These are phyloP conservation scores for Tuber aestivum DNA, from an alignment of 495 filamentous ascomycete genomes.

Conservation along the genomic window DNA sequence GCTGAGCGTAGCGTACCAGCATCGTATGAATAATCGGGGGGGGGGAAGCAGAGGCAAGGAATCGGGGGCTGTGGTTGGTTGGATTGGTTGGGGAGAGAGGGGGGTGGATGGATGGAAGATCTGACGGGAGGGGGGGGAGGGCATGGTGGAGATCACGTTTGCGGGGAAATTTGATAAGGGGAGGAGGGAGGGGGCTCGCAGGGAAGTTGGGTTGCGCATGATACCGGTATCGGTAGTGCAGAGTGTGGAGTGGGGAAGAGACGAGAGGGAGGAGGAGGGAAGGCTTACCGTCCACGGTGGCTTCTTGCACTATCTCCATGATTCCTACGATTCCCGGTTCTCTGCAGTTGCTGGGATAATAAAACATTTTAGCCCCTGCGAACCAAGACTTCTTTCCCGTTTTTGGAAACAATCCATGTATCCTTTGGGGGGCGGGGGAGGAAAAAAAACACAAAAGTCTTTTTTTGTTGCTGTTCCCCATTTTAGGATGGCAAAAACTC, in stretches of 20 bases:
- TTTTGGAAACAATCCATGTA: neutral
- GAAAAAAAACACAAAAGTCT: neutral
- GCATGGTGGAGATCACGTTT: slow-evolving; percentile 3
- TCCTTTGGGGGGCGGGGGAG: neutral
- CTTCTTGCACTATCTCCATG: slow-evolving; percentile 85
- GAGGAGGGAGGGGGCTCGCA: slow-evolving; percentile 3
- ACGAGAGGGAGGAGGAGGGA: slow-evolving; percentile 3
- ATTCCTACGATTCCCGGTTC: slow-evolving; percentile 83
- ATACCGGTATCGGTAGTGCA: neutral
- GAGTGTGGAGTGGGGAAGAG: slow-evolving; percentile 6
- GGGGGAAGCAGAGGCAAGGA: neutral
- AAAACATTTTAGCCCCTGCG: neutral
- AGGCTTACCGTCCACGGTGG: slow-evolving; percentile 65
- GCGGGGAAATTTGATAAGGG: slow-evolving; percentile 6
- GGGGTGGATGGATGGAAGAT: slow-evolving; percentile 4
- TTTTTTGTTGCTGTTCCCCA: slow-evolving; percentile 7
- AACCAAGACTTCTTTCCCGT: neutral
- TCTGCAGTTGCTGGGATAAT: slow-evolving; percentile 62
- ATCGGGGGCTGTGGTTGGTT: neutral
- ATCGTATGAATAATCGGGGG: neutral
- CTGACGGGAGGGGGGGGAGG: neutral
- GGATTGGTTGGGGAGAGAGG: neutral
- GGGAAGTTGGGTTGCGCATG: neutral
- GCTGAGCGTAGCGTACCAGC: neutral
- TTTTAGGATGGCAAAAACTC: slow-evolving; percentile 15